Base-by-base conservation (phyloP, 768 basidiomycete genomes). In the Termitomyces heimii region DNA sequence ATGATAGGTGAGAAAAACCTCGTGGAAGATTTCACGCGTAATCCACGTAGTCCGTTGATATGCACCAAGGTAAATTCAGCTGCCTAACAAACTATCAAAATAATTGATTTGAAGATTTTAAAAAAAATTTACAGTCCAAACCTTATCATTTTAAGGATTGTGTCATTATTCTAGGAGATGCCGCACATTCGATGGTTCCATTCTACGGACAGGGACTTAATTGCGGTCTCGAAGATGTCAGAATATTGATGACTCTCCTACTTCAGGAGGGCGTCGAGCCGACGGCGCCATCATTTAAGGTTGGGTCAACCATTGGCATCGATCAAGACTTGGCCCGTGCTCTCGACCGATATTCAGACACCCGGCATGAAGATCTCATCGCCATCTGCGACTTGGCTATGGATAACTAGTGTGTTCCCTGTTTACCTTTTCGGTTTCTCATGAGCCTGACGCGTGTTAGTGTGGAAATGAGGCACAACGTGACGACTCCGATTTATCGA, bases 161-260 rank as follows among this genome's bases (percentile, higher is more conserved):
- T 64, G 92, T 79, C 60, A 80, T 98, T 39, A 82, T 98, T 55
- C 73, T 99, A 50, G 96, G 96, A 55, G 96, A 99, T 71, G 89
- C 96, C 40, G 92, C 94, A 12, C 96, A 99, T 72, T 89, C 93
- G 43, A 98, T 98, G 94, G 94, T 95, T n/a, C 95, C 96, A 60
- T 95, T 94, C 75, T 94, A 90, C 69, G 91, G 96, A 43, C 96
- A 99, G 78, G 96, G 96, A 42, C 81, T 98, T 64, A 99, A 99
- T 68, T 97, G 95, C 68, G 96, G 96, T 16, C 81, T 99, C 53
- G 96, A 99, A 74, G 96, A 99, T 71, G 94, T 98, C 64, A 85
- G 97, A 63, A 83, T 98, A 53, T 80, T 99, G 62, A 82, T 85
- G 58, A 78, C 83, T 31, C 73, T 94, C 55, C 78, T 98, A 65